Conservation (phyloP, 495 filamentous ascomycete species). For the Xylaria sp. region DNA sequence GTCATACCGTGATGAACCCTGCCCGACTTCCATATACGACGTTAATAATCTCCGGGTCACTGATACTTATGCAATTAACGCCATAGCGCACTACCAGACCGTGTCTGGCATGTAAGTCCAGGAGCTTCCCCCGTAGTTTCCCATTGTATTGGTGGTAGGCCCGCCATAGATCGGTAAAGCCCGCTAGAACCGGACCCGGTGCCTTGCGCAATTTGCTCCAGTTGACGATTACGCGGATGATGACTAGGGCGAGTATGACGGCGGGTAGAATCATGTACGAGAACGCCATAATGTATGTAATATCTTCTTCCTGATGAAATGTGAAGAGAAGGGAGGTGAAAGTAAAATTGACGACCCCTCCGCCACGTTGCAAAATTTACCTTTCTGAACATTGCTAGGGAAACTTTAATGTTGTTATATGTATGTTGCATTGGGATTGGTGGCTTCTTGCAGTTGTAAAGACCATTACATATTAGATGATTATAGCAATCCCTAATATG, state of each 20-base stretch:
- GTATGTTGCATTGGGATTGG: not conserved
- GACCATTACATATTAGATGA: not conserved
- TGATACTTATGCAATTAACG: slow-evolving; percentile 38
- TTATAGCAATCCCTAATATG: not conserved
- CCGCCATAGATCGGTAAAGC: slow-evolving; percentile 39
- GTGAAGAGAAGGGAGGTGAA: not conserved
- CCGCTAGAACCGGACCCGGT: slow-evolving; percentile 39
- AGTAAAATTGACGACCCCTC: not conserved
- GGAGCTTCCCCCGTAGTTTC: slow-evolving; percentile 29
- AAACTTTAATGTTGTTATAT: not conserved
- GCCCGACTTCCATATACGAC: slow-evolving; percentile 39
- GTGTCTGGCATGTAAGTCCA: slow-evolving; percentile 36
- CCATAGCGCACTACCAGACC: slow-evolving; percentile 42
- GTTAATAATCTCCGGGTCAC: slow-evolving; percentile 38
- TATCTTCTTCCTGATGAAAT: not conserved
- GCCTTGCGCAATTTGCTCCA: slow-evolving; percentile 35
- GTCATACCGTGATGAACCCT: slow-evolving; percentile 38
- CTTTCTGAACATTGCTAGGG: no score
- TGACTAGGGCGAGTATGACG: slow-evolving; percentile 13
- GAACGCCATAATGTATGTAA: slow-evolving; percentile 2
- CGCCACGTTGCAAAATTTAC: not conserved
- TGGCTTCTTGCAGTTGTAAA: not conserved
- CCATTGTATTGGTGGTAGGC: slow-evolving; percentile 38
- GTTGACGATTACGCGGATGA: slow-evolving; percentile 27
- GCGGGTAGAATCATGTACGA: not conserved